These are phyloP conservation scores for Xerocomellus amylosporus DNA, from an alignment of 768 basidiomycete species.

Conservation along the genomic window DNA sequence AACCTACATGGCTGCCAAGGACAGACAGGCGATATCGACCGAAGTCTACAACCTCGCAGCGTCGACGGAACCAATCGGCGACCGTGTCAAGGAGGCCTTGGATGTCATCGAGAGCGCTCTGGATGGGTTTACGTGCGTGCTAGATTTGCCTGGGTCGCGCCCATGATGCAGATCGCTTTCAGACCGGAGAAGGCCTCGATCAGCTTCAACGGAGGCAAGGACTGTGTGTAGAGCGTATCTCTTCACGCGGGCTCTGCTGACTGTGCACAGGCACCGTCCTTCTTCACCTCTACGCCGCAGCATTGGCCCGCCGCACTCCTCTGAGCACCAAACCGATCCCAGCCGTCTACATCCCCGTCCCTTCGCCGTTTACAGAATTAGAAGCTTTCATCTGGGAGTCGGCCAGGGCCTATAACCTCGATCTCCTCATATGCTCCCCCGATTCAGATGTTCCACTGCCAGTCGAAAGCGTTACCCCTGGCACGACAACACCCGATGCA, in stretches of 20 bases:
- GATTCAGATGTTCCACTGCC: slow-evolving; percentile 41
- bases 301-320: slow-evolving; percentile 47
- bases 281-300: slow-evolving; percentile 81
- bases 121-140: slow-evolving; percentile 74
- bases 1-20: slow-evolving; percentile 34
- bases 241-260: neutral
- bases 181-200: slow-evolving; percentile 74
- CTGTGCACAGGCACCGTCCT: slow-evolving; percentile 80
- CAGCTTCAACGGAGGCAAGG: slow-evolving; percentile 98
- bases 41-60: slow-evolving; percentile 63
- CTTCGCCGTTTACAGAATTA: slow-evolving; percentile 80
- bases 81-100: slow-evolving; percentile 72
- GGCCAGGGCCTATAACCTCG: slow-evolving; percentile 63
- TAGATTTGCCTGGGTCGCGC: slow-evolving; percentile 5
- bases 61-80: slow-evolving; percentile 52
- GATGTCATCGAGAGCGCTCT: slow-evolving; percentile 77
- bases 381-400: slow-evolving; percentile 79
- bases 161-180: slow-evolving; percentile 14
- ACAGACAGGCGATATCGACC: slow-evolving; percentile 49
- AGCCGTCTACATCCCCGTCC: slow-evolving; percentile 85
- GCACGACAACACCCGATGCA: slow-evolving; percentile 27
- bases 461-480: slow-evolving; percentile 46
- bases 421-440: slow-evolving; percentile 49
- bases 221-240: slow-evolving; percentile 60
- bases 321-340: slow-evolving; percentile 48